phyloP scores from a whole-genome alignment of 352 stramenopile species.

The Phytophthora constricta region DNA sequence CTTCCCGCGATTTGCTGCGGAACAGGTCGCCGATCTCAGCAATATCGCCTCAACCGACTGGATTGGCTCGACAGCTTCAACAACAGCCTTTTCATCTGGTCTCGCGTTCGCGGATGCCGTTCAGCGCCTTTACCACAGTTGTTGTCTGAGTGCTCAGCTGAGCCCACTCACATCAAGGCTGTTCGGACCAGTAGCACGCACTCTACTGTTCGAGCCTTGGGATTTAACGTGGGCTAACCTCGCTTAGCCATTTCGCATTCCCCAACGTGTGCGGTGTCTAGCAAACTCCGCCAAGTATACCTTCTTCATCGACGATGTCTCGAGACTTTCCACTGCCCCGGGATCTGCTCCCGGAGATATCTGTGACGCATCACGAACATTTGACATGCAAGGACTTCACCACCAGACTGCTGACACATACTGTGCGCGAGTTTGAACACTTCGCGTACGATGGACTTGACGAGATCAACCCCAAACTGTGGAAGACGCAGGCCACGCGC shows the following conservation, averaged over 20 bases:
- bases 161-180: neutral
- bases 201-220: constrained; percentile 1
- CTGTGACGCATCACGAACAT: constrained; percentile 36
- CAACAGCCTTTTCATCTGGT: neutral
- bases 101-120: neutral
- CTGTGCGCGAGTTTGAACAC: constrained; percentile 44
- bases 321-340: constrained; percentile 51
- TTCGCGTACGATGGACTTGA: constrained; percentile 36
- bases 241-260: constrained; percentile 11
- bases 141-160: neutral
- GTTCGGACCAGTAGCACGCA: neutral
- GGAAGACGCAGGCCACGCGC: constrained; percentile 44
- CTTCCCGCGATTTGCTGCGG: constrained; percentile 1
- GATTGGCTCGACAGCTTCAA: neutral
- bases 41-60: neutral
- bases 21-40: neutral
- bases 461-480: constrained; percentile 40
- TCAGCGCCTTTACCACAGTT: neutral
- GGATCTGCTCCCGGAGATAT: constrained; percentile 41
- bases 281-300: constrained; percentile 6
- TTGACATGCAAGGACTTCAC: constrained; percentile 44
- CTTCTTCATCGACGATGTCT: constrained; percentile 24
- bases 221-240: neutral
- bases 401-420: constrained; percentile 45
- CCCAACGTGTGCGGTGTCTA: constrained; percentile 26